Base-by-base conservation (phyloP, 768 basidiomycete species). In the Multifurca ochricompacta region DNA sequence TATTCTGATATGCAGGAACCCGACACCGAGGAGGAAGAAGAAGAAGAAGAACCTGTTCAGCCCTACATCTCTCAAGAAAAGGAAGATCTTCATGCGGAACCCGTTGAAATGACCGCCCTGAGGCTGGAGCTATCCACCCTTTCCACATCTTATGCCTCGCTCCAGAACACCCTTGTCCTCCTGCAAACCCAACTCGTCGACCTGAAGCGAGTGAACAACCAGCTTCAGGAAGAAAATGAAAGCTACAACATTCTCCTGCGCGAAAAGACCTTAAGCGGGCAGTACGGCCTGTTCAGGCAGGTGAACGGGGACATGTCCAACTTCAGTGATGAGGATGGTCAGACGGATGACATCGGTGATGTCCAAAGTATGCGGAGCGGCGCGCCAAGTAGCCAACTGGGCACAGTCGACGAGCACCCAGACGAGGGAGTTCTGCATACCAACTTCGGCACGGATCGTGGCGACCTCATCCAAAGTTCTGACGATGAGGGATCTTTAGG, bases 161-260 rank as follows among this genome's bases (percentile, higher is more conserved):
- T 96, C 18, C 83, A 93, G 63, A 87, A 81, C 54, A 93, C 91
- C 27, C 74, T 94, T 9, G 76, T 86, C n/a, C 80, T 92, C 32
- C 73, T 94, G 37, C 87, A 90, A 67, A 78, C 81, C 3, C 92
- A 97, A 64, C 75, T 96, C 10, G 74, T 84, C 31, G 94, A 97
- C 64, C 70, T 97, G 49, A 90, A 92, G 70, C 74, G 87, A 51
- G 85, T 93, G 57, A 96, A 96, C 67, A 79, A 84, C 59, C 82
- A 86, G 59, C 68, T 92, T 36, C 91, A 93, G 69, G 93, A 98
- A 68, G 94, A 98, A 63, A 99, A 97, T 68, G 93, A 96, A 70
- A 89, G 89, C 46, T 99, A 92, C 72, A 91, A 95, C 79, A 90
- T 94, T 58, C 77, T 99, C 35, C 72, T 98, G 23, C 77, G 90